phyloP scores from a whole-genome alignment of 2,329 filamentous ascomycete species.

The Coniochaeta prunicola region DNA sequence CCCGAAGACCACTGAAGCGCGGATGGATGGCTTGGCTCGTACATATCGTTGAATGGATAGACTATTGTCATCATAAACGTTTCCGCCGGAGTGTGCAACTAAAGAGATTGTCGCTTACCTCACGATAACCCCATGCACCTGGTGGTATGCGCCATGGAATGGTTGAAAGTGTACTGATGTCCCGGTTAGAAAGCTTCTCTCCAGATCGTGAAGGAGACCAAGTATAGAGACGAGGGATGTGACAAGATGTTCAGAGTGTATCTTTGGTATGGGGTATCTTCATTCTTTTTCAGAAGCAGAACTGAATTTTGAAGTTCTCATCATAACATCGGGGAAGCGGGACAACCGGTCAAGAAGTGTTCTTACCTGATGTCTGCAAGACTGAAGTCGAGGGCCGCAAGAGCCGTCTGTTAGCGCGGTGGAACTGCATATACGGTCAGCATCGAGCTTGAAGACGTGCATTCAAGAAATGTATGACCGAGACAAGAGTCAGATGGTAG shows the following conservation, averaged over 20 bases:
- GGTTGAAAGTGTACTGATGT: neutral
- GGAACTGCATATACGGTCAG: neutral
- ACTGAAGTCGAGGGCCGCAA: neutral
- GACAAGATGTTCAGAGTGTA: constrained; percentile 43
- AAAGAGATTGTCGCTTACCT: constrained; percentile 6
- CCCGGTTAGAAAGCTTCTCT: neutral
- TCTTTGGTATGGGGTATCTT: constrained; percentile 62
- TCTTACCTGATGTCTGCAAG: constrained; percentile 8
- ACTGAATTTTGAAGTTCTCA: constrained; percentile 61
- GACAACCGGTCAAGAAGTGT: neutral
- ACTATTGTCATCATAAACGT: constrained; percentile 53
- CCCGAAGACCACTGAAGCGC: constrained; percentile 50
- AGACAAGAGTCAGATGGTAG: constrained; percentile 58
- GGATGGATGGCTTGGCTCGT: constrained; percentile 65
- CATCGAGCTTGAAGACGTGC: neutral
- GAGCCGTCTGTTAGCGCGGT: neutral
- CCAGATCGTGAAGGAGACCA: neutral
- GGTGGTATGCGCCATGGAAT: neutral
- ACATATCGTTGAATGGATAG: constrained; percentile 72
- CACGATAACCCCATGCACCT: neutral
- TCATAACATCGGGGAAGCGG: constrained; percentile 39
- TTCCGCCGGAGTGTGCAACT: constrained; percentile 2
- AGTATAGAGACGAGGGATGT: constrained; percentile 4
- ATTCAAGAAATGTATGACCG: neutral
- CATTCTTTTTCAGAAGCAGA: constrained; percentile 67